These are phyloP conservation scores for Xenosphaeropsis pyriputrescens DNA, from an alignment of 2,329 filamentous ascomycete species.

Conservation along the genomic window DNA sequence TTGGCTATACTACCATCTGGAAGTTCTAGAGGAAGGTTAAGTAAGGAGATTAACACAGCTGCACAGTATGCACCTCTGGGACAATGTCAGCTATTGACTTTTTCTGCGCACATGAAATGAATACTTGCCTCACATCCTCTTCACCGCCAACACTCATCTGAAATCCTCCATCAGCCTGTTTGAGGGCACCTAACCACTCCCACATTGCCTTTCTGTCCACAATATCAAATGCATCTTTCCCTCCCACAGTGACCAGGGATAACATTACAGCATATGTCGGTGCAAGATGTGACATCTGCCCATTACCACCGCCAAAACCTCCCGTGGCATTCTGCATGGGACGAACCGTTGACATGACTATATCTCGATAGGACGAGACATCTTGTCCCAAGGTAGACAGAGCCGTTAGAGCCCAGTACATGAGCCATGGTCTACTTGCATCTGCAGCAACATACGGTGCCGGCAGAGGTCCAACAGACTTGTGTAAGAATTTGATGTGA, in stretches of 20 bases:
- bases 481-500: conserved; percentile 48
- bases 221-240: conserved; percentile 54
- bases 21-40: conserved; percentile 70
- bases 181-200: conserved; percentile 77
- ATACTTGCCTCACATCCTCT: conserved; percentile 69
- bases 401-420: conserved; percentile 81
- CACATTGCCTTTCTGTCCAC: conserved; percentile 79
- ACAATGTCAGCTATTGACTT: conserved; percentile 9
- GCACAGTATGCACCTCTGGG: conserved; percentile 81
- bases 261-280: conserved; percentile 77
- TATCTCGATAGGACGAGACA: conserved; percentile 45
- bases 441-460: conserved; percentile 60
- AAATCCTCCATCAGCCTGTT: conserved; percentile 83
- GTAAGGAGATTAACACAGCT: conserved; percentile 66
- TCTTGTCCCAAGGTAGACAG: conserved; percentile 68
- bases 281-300: conserved; percentile 78
- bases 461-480: conserved; percentile 47
- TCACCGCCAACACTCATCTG: conserved; percentile 76
- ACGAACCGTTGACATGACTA: conserved; percentile 59
- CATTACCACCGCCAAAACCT: conserved; percentile 88
- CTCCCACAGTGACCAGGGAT: conserved; percentile 64
- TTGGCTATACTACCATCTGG: conserved; percentile 57
- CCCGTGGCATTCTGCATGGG: conserved; percentile 72
- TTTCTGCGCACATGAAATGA: not conserved
- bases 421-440: conserved; percentile 80